Evolutionary conservation across 2,329 filamentous ascomycete species (phyloP).

Genomic region (Sporothrix euskadiensis): DNA sequence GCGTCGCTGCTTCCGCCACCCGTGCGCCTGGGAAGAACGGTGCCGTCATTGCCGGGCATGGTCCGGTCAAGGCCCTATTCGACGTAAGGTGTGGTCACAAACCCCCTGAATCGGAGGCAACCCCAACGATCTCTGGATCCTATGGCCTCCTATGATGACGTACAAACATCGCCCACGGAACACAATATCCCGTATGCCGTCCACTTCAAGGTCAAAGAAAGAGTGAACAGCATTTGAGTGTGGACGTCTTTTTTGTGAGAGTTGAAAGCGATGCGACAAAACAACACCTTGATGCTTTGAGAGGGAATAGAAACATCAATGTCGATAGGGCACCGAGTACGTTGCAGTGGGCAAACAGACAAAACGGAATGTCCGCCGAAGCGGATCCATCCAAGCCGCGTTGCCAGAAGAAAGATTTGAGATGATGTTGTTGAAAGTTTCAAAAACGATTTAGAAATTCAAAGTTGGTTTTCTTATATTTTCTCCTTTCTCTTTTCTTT

Average conservation of each 20-base stretch:
- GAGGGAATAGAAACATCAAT: too few species aligned
- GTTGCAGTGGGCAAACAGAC: neutral
- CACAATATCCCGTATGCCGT: neutral
- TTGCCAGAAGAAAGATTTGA: neutral
- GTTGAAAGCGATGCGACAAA: neutral
- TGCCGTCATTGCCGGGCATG: slow-evolving; percentile 25
- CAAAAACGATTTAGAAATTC: too few species aligned
- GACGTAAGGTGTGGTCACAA: neutral
- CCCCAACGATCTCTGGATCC: neutral
- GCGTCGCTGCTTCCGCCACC: slow-evolving; percentile 22
- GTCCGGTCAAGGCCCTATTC: neutral
- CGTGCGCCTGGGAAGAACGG: neutral
- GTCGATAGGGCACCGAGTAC: neutral
- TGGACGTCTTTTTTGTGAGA: neutral
- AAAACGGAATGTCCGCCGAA: neutral
- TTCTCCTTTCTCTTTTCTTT: too few species aligned
- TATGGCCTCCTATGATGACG: neutral
- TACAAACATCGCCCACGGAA: neutral
- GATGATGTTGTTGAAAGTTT: too few species aligned
- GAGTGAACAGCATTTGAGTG: neutral
- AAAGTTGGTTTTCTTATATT: too few species aligned
- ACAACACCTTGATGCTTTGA: neutral
- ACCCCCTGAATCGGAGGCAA: slow-evolving; percentile 1
- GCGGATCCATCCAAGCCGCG: neutral
- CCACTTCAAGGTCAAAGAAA: neutral